These are phyloP conservation scores for Phaeosphaeriaceae sp. DNA, from an alignment of 2,329 filamentous ascomycete genomes.

Conservation along the genomic window DNA sequence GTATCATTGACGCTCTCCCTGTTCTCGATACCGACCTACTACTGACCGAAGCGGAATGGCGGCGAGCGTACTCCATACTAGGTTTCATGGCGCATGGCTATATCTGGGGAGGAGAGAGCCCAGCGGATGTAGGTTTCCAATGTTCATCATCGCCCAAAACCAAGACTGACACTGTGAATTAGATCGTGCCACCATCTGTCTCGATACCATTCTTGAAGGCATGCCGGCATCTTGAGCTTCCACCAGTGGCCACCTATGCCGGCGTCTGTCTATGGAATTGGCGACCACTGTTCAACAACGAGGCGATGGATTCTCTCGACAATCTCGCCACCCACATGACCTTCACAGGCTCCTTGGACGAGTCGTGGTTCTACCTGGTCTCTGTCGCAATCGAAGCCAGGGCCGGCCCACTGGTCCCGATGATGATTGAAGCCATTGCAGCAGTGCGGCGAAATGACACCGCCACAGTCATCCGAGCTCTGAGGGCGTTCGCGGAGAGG, in stretches of 20 bases:
- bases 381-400: conserved; percentile 95
- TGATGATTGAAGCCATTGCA: conserved; percentile 87
- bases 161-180: conserved; percentile 22
- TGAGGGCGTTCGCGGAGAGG: conserved; percentile 85
- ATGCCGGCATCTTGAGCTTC: conserved; percentile 81
- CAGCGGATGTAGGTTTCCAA: conserved; percentile 67
- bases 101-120: conserved; percentile 83
- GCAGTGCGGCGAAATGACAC: conserved; percentile 77
- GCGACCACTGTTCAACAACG: conserved; percentile 85
- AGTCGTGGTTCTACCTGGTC: conserved; percentile 98
- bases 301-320: conserved; percentile 81
- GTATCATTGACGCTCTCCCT: conserved; percentile 80
- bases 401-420: conserved; percentile 82
- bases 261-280: conserved; percentile 96
- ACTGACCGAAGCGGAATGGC: conserved; percentile 87
- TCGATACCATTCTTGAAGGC: conserved; percentile 83
- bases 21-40: conserved; percentile 84
- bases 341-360: conserved; percentile 92
- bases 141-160: neutral
- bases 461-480: conserved; percentile 74
- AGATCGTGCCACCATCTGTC: conserved; percentile 78
- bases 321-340: conserved; percentile 89
- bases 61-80: conserved; percentile 81
- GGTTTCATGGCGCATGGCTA: conserved; percentile 85
- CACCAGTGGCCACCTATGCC: conserved; percentile 92